Percentiles rank a stretch among this genome's conserved stretches.
Evolutionary conservation across 805 yeast species (phyloP).

Genomic region (Pichia heedii): DNA sequence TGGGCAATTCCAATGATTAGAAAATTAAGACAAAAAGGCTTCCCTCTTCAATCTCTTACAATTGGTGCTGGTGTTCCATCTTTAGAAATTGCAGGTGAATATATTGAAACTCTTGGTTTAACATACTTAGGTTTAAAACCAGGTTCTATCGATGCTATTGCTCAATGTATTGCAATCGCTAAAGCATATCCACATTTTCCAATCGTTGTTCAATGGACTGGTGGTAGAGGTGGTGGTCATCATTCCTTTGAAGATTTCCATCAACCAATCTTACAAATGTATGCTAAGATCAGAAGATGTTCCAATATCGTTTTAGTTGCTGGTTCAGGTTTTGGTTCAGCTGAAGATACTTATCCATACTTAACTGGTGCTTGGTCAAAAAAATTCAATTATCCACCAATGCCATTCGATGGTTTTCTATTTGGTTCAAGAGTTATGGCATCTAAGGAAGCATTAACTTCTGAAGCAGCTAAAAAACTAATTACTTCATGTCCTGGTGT

Average conservation of each 20-base stretch:
- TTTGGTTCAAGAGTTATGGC: conserved; percentile 97
- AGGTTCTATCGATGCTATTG: conserved; percentile 90
- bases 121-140: conserved; percentile 96
- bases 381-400: conserved; percentile 81
- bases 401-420: conserved; percentile 98
- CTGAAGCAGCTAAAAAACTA: conserved; percentile 87
- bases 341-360: conserved; percentile 95
- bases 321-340: conserved; percentile 98
- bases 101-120: conserved; percentile 84
- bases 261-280: conserved; percentile 93
- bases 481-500: conserved; percentile 91
- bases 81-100: conserved; percentile 92
- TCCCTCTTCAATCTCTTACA: conserved; percentile 91
- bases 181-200: conserved; percentile 96
- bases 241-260: conserved; percentile 99
- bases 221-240: conserved; percentile 99
- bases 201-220: conserved; percentile 97
- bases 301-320: conserved; percentile 85
- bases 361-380: conserved; percentile 96
- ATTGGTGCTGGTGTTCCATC: conserved; percentile 99
- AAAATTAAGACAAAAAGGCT: conserved; percentile 81
- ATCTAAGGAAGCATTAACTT: conserved; percentile 92
- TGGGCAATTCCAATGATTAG: conserved; percentile 98
- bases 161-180: conserved; percentile 82
- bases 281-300: conserved; percentile 86